Conservation (phyloP, 2,329 filamentous ascomycete genomes). For the Orbilia blumenaviensis region DNA sequence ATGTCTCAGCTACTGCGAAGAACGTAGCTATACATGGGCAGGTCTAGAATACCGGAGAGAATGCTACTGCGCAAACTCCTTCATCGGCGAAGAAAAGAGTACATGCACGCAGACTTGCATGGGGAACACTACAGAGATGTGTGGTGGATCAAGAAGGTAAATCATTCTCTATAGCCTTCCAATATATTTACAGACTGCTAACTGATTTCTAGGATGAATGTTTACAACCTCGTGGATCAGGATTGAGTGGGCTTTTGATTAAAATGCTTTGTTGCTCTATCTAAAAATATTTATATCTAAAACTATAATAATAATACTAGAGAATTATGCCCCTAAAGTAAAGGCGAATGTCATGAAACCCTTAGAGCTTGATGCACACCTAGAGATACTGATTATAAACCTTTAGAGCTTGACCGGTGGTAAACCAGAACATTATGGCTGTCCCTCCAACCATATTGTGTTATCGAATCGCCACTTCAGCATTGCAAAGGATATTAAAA, state of each 20-base stretch:
- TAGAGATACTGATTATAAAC: too few species aligned
- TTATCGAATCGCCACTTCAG: too few species aligned
- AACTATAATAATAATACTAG: too few species aligned
- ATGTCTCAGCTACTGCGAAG: slow-evolving; percentile 23
- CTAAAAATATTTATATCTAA: too few species aligned
- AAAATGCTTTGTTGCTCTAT: background rate
- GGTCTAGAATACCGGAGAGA: slow-evolving; percentile 33
- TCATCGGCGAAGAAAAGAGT: background rate
- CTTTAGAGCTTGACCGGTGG: too few species aligned
- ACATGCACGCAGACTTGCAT: slow-evolving; percentile 17
- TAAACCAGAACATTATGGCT: too few species aligned
- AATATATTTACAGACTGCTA: background rate
- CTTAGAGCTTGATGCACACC: too few species aligned
- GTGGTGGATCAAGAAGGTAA: slow-evolving; percentile 27
- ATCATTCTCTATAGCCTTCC: background rate
- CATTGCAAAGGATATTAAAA: too few species aligned
- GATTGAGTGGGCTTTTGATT: background rate
- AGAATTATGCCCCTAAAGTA: too few species aligned
- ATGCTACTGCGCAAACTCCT: slow-evolving; percentile 31
- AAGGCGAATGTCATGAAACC: too few species aligned
- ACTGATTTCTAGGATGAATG: slow-evolving; percentile 30
- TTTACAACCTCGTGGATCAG: slow-evolving; percentile 20
- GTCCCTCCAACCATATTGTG: too few species aligned
- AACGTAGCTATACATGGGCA: slow-evolving; percentile 7
- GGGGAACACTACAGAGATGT: slow-evolving; percentile 36